Conservation (phyloP, 345 rosid species). For the Brassica carinata region DNA sequence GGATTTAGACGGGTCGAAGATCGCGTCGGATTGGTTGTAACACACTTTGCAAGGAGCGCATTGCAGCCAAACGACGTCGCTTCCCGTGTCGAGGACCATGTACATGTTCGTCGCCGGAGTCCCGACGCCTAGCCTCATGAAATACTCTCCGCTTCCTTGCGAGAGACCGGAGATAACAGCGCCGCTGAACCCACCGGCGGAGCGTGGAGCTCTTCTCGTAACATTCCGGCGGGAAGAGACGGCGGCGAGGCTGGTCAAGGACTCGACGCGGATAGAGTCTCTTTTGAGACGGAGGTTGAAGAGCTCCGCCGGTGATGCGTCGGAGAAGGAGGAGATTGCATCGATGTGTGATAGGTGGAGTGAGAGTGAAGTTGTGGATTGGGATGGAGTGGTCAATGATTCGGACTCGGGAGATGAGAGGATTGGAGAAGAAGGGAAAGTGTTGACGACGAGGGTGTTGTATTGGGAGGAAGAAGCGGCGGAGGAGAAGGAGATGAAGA, state of each 20-base stretch:
- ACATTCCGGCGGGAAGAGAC: conserved; percentile 20
- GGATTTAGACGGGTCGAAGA: conserved; percentile 74
- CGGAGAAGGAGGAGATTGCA: conserved; percentile 50
- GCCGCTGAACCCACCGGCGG: conserved; percentile 60
- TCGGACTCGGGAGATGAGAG: conserved; percentile 52
- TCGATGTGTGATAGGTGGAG: conserved; percentile 68
- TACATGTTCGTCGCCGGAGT: conserved; percentile 73
- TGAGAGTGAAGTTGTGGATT: conserved; percentile 44
- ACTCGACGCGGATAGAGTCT: conserved; percentile 60
- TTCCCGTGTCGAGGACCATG: conserved; percentile 93
- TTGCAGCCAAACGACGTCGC: conserved; percentile 95
- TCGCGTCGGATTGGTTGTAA: conserved; percentile 79
- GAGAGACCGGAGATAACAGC: conserved; percentile 81
- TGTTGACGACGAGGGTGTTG: conserved; percentile 50
- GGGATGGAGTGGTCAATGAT: conserved; percentile 1
- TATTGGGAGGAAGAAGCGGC: conserved; percentile 30
- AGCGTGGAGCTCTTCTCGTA: conserved; percentile 28
- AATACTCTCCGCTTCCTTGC: conserved; percentile 95
- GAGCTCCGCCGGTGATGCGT: conserved; percentile 54
- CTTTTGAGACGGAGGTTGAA: conserved; percentile 68
- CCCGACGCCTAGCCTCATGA: conserved; percentile 87
- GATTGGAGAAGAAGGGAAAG: conserved; percentile 51
- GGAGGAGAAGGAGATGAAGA: conserved; percentile 32
- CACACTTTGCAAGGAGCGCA: conserved; percentile 88
- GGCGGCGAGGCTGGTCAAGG: conserved; percentile 48